Evolutionary conservation across 2,329 filamentous ascomycete species (phyloP), one percentile per base, ranked within the genome.

Genomic region (Domatiomyces catenatus): DNA sequence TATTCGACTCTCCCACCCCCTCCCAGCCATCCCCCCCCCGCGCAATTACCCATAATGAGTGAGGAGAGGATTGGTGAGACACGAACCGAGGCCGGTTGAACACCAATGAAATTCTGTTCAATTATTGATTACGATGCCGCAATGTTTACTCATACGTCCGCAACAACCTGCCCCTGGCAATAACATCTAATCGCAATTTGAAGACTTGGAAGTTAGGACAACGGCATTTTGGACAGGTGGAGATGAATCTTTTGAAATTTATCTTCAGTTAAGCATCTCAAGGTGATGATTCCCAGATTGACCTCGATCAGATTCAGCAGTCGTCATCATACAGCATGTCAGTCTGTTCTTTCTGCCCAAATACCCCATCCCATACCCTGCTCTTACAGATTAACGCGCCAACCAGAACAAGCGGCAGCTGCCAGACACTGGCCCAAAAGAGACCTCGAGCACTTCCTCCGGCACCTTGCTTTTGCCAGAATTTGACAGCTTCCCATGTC

Each of bases 391-490:
- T 77, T 67, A 96, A 82, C 2, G 88, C 90, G 54, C 95, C 71
- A 46, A 95, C 87, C 74, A 98, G 80, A 43, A 96, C 76, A 22
- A 83, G 84, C 0, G 92, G 92, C 46, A 98, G 67, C 69, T 95
- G 89, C 92, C 90, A 96, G 8, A 98, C 87, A 65, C 87, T 94
- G 1, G 92, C 89, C 92, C 92, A 98, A 67, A 98, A 98, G 48
- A 98, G 67, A 0, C 83, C 82, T 50, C 87, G 77, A 1, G 92
- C 89, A 17, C 78, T 86, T 1, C 89, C 89, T 59, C 82, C 81
- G 54, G 83, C 77, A 10, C 90, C 90, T 60, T 87, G 79, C 24
- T 78, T 71, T 55, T 75, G 77, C 82, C 85, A 94, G 69, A 96
- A 95, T 39, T 75, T 73, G 60, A 86, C 78, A 0, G 90, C 87